Conservation (phyloP, 345 rosid species). For the Odontarrhena argentea region DNA sequence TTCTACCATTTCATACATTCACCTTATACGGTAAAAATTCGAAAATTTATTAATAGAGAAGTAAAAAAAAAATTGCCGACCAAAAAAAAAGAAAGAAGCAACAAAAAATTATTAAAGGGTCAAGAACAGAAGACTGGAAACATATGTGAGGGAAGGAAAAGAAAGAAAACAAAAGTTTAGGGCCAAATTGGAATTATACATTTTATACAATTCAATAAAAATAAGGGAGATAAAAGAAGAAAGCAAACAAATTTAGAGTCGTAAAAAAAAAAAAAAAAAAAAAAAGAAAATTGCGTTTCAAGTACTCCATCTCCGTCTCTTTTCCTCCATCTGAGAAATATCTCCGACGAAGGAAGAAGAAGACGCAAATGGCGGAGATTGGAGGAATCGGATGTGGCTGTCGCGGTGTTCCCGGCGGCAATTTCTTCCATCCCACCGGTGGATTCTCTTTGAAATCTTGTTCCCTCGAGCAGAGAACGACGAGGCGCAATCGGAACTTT, state of each 20-base stretch:
- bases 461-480: slow-evolving; percentile 43
- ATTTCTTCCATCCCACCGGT: slow-evolving; percentile 32
- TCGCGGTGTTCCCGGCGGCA: slow-evolving; percentile 42
- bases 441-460: slow-evolving; percentile 40
- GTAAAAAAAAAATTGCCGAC: not conserved
- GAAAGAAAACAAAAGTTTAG: not conserved
- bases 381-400: slow-evolving; percentile 52
- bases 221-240: not conserved
- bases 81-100: not conserved
- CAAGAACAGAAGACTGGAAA: not conserved
- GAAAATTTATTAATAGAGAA: not conserved
- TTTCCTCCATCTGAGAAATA: slow-evolving; percentile 45
- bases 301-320: slow-evolving; percentile 45
- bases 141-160: not conserved
- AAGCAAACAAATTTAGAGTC: slow-evolving; percentile 6
- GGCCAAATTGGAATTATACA: not conserved
- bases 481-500: slow-evolving; percentile 42
- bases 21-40: not conserved
- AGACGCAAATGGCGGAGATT: slow-evolving; percentile 49
- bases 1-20: not conserved
- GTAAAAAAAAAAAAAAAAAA: not conserved
- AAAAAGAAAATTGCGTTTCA: slow-evolving; percentile 13
- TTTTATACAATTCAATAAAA: not conserved
- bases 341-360: slow-evolving; percentile 45
- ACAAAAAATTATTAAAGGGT: slow-evolving; percentile 23